phyloP scores from a whole-genome alignment of 352 stramenopile genomes.

The Globisporangium irregulare region DNA sequence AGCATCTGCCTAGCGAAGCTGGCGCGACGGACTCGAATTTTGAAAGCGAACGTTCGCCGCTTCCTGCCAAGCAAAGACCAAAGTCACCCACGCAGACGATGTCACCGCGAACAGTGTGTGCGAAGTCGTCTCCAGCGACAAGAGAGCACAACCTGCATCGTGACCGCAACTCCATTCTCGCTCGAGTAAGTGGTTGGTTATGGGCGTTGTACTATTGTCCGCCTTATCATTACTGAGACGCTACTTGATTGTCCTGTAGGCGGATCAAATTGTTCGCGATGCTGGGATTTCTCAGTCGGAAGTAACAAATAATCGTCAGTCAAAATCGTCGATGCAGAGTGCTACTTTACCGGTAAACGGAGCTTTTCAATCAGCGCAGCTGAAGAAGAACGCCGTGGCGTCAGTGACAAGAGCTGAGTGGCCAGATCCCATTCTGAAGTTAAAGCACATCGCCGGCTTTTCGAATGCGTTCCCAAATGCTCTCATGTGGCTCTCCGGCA shows the following conservation, averaged over 20 bases:
- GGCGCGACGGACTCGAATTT: background rate
- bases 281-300: conserved; percentile 26
- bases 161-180: conserved; percentile 33
- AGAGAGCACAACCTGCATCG: conserved; percentile 30
- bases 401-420: conserved; percentile 43
- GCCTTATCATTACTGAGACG: too few relatives aligned
- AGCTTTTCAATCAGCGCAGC: background rate
- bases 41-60: background rate
- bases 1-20: background rate
- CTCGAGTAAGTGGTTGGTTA: conserved; percentile 21
- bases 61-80: background rate
- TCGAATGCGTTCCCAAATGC: conserved; percentile 42
- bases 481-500: conserved; percentile 48
- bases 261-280: conserved; percentile 43
- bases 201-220: too few relatives aligned
- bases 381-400: conserved; percentile 16
- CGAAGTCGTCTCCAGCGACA: conserved; percentile 13
- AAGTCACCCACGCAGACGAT: background rate
- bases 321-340: background rate
- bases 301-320: background rate
- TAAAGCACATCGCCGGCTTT: conserved; percentile 62
- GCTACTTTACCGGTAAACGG: background rate
- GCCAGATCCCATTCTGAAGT: conserved; percentile 61
- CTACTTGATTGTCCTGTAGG: conserved; percentile 15
- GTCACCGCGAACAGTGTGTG: background rate